phyloP scores from a whole-genome alignment of 2,329 filamentous ascomycete species.

The Aspergillus versicolor region DNA sequence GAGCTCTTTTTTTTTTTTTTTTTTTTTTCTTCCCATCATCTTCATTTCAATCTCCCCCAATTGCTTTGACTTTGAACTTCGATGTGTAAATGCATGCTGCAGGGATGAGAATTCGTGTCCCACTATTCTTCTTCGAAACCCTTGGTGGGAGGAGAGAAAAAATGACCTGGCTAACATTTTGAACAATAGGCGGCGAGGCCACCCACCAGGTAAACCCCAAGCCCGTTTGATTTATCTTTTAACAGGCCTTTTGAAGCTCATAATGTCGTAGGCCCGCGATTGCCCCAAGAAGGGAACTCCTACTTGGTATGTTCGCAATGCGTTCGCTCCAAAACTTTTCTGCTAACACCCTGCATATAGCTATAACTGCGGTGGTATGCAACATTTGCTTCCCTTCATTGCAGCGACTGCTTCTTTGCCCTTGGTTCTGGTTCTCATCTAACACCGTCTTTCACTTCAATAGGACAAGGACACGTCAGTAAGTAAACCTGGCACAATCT shows the following conservation, averaged over 20 bases:
- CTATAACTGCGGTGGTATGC: slow-evolving; percentile 79
- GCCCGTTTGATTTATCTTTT: background rate
- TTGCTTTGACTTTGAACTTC: background rate
- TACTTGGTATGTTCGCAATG: slow-evolving; percentile 65
- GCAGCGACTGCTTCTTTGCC: background rate
- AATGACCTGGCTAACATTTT: slow-evolving; percentile 6
- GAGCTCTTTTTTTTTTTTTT: background rate
- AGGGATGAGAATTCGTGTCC: background rate
- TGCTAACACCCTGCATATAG: slow-evolving; percentile 41
- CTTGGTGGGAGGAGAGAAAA: background rate
- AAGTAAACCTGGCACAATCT: slow-evolving; percentile 38
- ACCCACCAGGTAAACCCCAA: slow-evolving; percentile 66
- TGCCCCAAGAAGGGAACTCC: slow-evolving; percentile 81
- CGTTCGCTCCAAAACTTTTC: background rate
- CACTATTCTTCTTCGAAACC: background rate
- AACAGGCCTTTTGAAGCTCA: slow-evolving; percentile 16
- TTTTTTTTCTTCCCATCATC: background rate
- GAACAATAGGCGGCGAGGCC: slow-evolving; percentile 64
- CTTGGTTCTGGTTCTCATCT: slow-evolving; percentile 9
- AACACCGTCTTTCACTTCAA: slow-evolving; percentile 23
- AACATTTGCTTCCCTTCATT: slow-evolving; percentile 11
- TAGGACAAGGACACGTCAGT: slow-evolving; percentile 74
- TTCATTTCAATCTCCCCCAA: background rate
- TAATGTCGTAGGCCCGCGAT: slow-evolving; percentile 65
- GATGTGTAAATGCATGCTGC: background rate